Percentiles rank a stretch among this genome's conserved stretches.
Evolutionary conservation across 805 yeast species (phyloP).

Genomic region (Cyberlindnera lachancei): DNA sequence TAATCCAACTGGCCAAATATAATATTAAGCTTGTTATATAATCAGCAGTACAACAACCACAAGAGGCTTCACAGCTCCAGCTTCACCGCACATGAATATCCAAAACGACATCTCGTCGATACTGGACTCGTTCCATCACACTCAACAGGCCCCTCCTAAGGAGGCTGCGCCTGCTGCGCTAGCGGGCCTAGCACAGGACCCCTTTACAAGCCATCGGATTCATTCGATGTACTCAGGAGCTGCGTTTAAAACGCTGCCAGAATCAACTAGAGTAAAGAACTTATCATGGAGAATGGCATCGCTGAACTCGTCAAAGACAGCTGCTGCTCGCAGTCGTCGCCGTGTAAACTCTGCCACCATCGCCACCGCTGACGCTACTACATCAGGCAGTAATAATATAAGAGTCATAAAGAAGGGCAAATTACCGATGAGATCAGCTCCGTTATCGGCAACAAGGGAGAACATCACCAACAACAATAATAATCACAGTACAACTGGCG

Average conservation of each 20-base stretch:
- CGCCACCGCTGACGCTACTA: too few relatives aligned
- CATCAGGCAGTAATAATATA: too few relatives aligned
- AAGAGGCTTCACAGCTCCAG: too few relatives aligned
- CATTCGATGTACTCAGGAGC: constrained; percentile 11
- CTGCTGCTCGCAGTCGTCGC: too few relatives aligned
- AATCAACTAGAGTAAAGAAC: constrained; percentile 10
- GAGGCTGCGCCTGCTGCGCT: constrained; percentile 3
- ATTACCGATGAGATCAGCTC: too few relatives aligned
- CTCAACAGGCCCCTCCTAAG: constrained; percentile 1
- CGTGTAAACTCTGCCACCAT: too few relatives aligned
- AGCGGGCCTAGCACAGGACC: constrained; percentile 7
- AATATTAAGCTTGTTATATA: too few relatives aligned
- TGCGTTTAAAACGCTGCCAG: constrained; percentile 8
- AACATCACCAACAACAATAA: background rate
- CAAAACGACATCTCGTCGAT: constrained; percentile 6
- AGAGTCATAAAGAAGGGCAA: too few relatives aligned
- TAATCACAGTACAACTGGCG: too few relatives aligned
- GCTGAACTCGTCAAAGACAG: constrained; percentile 1
- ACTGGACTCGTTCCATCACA: constrained; percentile 9
- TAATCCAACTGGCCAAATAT: too few relatives aligned
- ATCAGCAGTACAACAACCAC: too few relatives aligned
- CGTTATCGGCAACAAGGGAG: too few relatives aligned
- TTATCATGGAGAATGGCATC: constrained; percentile 11
- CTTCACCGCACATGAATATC: constrained; percentile 25
- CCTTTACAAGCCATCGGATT: constrained; percentile 6